Evolutionary conservation across 805 yeast species (phyloP), one percentile per base, ranked within the genome.

Genomic region (Scheffersomyces amazonensis): DNA sequence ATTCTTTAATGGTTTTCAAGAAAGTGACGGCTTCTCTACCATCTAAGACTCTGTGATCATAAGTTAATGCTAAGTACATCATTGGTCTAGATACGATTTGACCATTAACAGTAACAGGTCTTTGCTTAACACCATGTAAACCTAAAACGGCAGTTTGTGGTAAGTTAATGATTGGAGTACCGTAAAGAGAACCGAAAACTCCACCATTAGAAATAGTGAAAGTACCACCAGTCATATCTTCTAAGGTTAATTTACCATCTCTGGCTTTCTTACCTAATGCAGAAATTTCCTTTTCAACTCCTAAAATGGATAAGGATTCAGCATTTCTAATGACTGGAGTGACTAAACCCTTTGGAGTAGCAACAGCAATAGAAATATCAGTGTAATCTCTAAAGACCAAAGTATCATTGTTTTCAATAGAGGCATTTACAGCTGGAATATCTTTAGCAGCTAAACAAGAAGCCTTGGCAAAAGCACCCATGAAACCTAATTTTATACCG

Each of bases 191-290:
- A 48, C 99, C 99, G 58, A 93, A 93, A 41, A 93, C 96, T 68
- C 99, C 99, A 65, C 99, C 99, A 73, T 93, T 93, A 39, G 98
- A 93, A 57, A 93, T 93, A 58, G 99, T 93, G 77, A 93, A 90
- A 43, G 98, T 90, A 67, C 99, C 99, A 66, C 99, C 99, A 44
- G 96, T 79, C 98, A 93, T 91, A 68, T 93, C 99, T 75, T 93
- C 99, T 49, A 93, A 71, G 39, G 97, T 87, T 60, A 93, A 78
- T 73, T 93, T 90, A 59, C 93, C 93, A 63, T 91, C 98, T 69
- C 98, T 87, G 47, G 99, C 99, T 73, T 88, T 91, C 60, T 72
- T 73, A 69, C 97, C 93, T 56, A 93, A 75, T 52, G 71, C 68
- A 40, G 80, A 62, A 50, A 93, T 91, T 67, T 87, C 96, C 54